phyloP scores from a whole-genome alignment of 164 flowering plant species.

The grape (Vitis vinifera) region ASM3070453v1 NC_081805.1:23936001-23936500 shows the following conservation, averaged over 20 bases:
- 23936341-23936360: conserved; percentile 6
- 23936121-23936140: no score
- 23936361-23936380: conserved; percentile 5
- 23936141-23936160: no score
- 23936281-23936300: conserved; percentile 34
- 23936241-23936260: conserved; percentile 72
- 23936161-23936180: no score
- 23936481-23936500: conserved; percentile 30
- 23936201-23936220: no score
- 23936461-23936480: conserved; percentile 17
- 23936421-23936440: conserved; percentile 3
- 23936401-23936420: conserved; percentile 2
- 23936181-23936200: no score
- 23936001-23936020: conserved; percentile 93
- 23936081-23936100: no score
- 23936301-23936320: conserved; percentile 44
- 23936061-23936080: no score
- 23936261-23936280: conserved; percentile 38
- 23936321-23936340: conserved; percentile 17
- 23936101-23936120: no score
- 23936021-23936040: conserved; percentile 31
- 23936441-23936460: conserved; percentile 25
- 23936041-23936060: no score
- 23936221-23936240: background rate
- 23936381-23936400: background rate